Evolutionary conservation across 2,329 filamentous ascomycete species (phyloP).

Genomic region (Madurella fahalii): DNA sequence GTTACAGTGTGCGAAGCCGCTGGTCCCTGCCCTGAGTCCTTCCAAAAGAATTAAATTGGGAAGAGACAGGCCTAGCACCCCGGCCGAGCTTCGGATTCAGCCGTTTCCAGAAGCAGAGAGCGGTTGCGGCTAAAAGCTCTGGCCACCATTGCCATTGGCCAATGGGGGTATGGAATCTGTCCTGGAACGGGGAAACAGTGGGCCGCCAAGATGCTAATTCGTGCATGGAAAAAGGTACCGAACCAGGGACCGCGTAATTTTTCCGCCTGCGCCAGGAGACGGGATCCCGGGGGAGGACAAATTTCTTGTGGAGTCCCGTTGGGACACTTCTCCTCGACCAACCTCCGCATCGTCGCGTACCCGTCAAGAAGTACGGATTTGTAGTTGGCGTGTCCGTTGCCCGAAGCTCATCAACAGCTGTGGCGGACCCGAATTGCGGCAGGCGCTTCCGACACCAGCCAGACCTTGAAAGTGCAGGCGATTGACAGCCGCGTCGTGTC

Average conservation of each 20-base stretch:
- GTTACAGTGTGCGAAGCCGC: too few relatives aligned
- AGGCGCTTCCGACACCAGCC: not conserved
- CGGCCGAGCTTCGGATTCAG: too few relatives aligned
- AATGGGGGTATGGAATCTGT: not conserved
- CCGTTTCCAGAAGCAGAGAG: too few relatives aligned
- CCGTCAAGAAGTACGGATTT: not conserved
- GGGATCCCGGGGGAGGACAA: constrained; percentile 16
- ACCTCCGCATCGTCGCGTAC: constrained; percentile 8
- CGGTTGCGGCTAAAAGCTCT: too few relatives aligned
- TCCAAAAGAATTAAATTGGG: too few relatives aligned
- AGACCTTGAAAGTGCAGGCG: not conserved
- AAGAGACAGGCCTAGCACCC: too few relatives aligned
- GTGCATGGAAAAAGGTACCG: not conserved
- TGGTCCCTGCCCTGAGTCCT: too few relatives aligned
- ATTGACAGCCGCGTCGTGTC: not conserved
- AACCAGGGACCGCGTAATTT: not conserved
- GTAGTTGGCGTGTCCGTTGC: not conserved
- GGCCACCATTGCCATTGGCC: not conserved
- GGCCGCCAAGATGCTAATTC: not conserved
- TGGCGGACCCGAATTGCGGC: not conserved
- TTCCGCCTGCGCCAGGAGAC: too few relatives aligned
- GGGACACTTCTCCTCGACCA: constrained; percentile 2
- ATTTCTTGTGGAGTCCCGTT: constrained; percentile 21
- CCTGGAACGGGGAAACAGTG: too few relatives aligned
- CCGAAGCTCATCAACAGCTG: not conserved